phyloP scores from a whole-genome alignment of 2,329 filamentous ascomycete genomes.

The Claviceps spartinae region DNA sequence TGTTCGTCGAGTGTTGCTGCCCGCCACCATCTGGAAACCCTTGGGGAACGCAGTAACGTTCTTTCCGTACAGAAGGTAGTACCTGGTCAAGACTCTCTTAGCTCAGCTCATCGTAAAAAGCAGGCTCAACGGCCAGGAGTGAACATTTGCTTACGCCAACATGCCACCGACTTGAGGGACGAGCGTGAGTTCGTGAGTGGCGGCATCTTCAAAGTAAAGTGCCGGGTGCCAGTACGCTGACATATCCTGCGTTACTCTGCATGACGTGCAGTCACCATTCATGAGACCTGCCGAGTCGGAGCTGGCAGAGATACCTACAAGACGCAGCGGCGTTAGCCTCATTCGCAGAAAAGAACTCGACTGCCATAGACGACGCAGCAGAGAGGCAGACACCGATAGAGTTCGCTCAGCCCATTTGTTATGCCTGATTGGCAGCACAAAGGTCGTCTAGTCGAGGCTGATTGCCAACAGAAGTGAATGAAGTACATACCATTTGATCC shows the following conservation, averaged over 20 bases:
- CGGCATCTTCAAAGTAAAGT: slow-evolving; percentile 58
- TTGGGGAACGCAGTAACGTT: slow-evolving; percentile 60
- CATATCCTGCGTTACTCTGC: slow-evolving; percentile 64
- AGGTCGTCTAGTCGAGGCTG: no score
- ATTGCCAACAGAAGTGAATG: not conserved
- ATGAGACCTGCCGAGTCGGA: slow-evolving; percentile 44
- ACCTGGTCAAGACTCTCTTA: slow-evolving; percentile 33
- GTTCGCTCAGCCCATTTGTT: no score
- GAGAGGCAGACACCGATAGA: no score
- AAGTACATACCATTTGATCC: slow-evolving; percentile 57
- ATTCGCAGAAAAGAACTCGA: not conserved
- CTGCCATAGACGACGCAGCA: no score
- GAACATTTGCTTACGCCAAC: slow-evolving; percentile 53
- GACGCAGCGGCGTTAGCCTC: not conserved
- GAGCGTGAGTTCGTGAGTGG: slow-evolving; percentile 51
- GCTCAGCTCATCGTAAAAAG: not conserved
- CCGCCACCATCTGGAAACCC: slow-evolving; percentile 72
- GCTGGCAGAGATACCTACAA: slow-evolving; percentile 49
- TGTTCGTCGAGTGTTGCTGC: slow-evolving; percentile 51
- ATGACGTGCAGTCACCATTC: slow-evolving; percentile 61
- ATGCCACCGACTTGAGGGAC: slow-evolving; percentile 70
- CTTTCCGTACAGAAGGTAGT: slow-evolving; percentile 66
- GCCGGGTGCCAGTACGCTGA: slow-evolving; percentile 80
- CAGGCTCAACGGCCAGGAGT: not conserved
- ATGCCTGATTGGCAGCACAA: not conserved